Evolutionary conservation across 139 green algal genomes (phyloP), one percentile per base, ranked within the genome.

Genomic region (Chlorella sp.): DNA sequence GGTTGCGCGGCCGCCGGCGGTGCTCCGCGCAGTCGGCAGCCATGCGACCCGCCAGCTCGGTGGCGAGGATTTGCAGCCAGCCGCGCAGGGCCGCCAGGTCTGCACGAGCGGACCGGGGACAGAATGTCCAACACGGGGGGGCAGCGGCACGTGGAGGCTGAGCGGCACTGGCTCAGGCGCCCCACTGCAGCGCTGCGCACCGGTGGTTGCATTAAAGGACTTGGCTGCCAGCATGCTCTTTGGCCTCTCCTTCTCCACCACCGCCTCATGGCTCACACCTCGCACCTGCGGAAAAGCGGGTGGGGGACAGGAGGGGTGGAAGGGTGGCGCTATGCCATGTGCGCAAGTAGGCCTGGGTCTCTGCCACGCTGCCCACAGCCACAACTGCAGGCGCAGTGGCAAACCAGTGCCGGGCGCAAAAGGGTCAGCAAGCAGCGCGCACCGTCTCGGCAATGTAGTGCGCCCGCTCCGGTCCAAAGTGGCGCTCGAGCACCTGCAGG

Each of bases 221-320:
- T 97, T 97, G 71, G 86, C 86, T 7, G 89, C 85, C 43, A 93
- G 78, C 88, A 94, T 92, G 23, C 63, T 82, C 74, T 93, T 92
- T 41, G 83, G 78, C 42, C 69, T 62, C 64, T 87, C 82, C 46
- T 79, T 84, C 62, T 79, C 74, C 50, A 68, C 38, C 15, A 86
- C 81, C 11, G 76, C 31, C 61, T 82, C 75, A 27, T 45, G 55
- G 73, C 64, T 72, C 29, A 67, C 40, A 25, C 73, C 73, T 2
- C 63, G 63, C 40, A 79, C 73, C 73, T 79, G 73, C 46, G 15
- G 40, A 29, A 43, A 7, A 19, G 31, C 25, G 36, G 9, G 55
- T 0, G 45, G 7, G n/a, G n/a, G 48, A 12, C 0, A 59, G 27
- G 50, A 36, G 46, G 29, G 19, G 42, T 64, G 19, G 21, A 12